Base-by-base conservation (phyloP, 768 basidiomycete species). In the Pulveroboletus sp. region DNA sequence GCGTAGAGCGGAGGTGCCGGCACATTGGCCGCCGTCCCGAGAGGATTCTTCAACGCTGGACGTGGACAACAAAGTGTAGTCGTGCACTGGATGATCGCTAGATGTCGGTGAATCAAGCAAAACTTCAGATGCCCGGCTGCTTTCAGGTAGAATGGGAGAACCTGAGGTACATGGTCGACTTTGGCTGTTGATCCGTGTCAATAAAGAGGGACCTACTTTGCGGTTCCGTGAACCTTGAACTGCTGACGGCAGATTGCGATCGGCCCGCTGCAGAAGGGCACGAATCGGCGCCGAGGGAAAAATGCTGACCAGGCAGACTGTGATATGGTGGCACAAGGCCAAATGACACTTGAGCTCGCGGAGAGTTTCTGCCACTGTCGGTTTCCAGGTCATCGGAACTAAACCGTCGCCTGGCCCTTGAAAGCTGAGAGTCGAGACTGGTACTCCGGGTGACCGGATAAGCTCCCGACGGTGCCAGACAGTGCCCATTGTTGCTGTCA, bases 31-130 rank as follows among this genome's bases (percentile, higher is more conserved):
- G 15, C 43, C 71, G 27, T 69, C 59, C 56, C 76, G 74, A 9
- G 68, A 68, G 14, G 69, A 64, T 39, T 70, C 71, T n/a, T 73
- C 71, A 32, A 75, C 64, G 50, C 73, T 77, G 17, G 73, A 71
- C 36, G 67, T 63, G 41, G 74, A 71, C 10, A 78, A 77, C 10
- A 49, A 43, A 18, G 60, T 18, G 21, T 12, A 5, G 8, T 45
- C 52, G 27, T 41, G 54, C 21, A 18, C 36, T 7, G 55, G 55
- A 21, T 39, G 43, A 17, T 47, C 33, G 31, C 46, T 56, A 39
- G 52, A 56, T 18, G 47, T 5, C 12, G 59, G 46, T 14, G 60
- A 58, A 12, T 47, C 39, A 36, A 26, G 14, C 6, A 37, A 15
- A 40, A 36, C 39, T 10, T 57, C 50, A 10, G 50, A 41, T 37